Evolutionary conservation across 1,284 basidiomycete species (phyloP).

Genomic region (Leccinum subrobustum): DNA sequence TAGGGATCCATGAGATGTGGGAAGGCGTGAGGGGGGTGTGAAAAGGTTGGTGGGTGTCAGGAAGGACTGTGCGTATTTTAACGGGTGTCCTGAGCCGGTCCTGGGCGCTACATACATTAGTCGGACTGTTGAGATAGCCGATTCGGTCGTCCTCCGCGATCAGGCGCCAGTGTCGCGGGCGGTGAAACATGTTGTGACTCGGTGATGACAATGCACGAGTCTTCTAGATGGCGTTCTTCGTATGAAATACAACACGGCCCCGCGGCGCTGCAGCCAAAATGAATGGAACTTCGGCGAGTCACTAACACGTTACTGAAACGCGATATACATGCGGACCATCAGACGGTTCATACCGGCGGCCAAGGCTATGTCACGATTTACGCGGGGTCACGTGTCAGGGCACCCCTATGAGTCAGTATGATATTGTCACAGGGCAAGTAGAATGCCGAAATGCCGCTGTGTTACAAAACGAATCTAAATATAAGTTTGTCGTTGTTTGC

Average conservation of each 20-base stretch:
- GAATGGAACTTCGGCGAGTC: neutral
- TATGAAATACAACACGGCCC: neutral
- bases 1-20: slow-evolving; percentile 25
- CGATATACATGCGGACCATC: neutral
- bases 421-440: neutral
- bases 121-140: slow-evolving; percentile 2
- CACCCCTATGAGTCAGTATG: neutral
- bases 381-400: neutral
- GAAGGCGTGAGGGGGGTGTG: neutral
- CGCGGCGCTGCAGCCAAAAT: slow-evolving; percentile 3
- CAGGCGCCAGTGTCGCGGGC: neutral
- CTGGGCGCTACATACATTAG: slow-evolving; percentile 9
- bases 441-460: slow-evolving; percentile 8
- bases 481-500: slow-evolving; percentile 9
- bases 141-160: slow-evolving; percentile 11
- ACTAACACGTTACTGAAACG: neutral
- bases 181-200: neutral
- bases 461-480: neutral
- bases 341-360: neutral
- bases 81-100: neutral
- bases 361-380: neutral
- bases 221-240: neutral
- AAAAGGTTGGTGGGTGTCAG: neutral
- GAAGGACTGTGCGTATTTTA: slow-evolving; percentile 15
- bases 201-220: neutral